phyloP scores from a whole-genome alignment of 306 rosid species.

The Rubus parviflorus region DNA sequence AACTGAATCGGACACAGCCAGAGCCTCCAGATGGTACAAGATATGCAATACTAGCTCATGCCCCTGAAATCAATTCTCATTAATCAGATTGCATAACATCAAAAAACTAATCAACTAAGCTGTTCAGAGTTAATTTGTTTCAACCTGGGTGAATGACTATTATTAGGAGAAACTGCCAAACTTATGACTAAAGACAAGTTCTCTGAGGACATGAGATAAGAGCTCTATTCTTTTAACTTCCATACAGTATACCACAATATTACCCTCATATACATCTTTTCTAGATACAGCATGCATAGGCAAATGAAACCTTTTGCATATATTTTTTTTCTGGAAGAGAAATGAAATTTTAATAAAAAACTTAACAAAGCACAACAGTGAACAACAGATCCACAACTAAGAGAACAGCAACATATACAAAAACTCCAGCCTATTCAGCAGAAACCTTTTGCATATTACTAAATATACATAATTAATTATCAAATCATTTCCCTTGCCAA shows the following conservation, averaged over 20 bases:
- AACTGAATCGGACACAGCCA: conserved; percentile 50
- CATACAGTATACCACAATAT: background rate
- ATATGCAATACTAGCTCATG: conserved; percentile 88
- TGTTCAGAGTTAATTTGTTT: background rate
- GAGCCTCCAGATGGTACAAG: conserved; percentile 80
- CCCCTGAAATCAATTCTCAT: conserved; percentile 61
- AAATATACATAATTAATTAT: background rate
- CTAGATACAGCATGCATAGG: background rate
- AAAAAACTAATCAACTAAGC: background rate
- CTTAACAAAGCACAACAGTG: background rate
- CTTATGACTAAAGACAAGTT: conserved; percentile 1
- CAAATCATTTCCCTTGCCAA: background rate
- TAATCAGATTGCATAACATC: conserved; percentile 17
- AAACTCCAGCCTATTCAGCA: background rate
- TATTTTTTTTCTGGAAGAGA: background rate
- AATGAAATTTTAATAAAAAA: background rate
- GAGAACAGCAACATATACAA: background rate
- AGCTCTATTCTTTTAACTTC: too few relatives aligned
- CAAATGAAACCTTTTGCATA: background rate
- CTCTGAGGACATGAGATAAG: background rate
- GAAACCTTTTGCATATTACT: background rate
- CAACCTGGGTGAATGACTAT: background rate
- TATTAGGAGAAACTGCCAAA: background rate
- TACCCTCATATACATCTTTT: background rate
- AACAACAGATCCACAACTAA: background rate